Evolutionary conservation across 352 stramenopile species (phyloP).

Genomic region (Aphanomyces invadans): DNA sequence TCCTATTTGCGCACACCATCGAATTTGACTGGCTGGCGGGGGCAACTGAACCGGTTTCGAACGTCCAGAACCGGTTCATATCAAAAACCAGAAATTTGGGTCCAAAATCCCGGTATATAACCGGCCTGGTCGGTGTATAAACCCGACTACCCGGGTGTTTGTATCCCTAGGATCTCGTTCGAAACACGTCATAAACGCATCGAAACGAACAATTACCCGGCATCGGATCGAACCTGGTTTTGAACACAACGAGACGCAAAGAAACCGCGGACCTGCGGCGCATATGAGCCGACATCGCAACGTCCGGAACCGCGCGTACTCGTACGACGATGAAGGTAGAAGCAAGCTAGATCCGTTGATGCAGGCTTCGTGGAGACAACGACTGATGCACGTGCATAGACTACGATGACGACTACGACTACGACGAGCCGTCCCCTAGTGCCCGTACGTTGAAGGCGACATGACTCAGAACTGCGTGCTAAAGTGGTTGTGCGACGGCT

Average conservation of each 20-base stretch:
- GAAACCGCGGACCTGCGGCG: neutral
- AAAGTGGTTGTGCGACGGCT: too few relatives aligned
- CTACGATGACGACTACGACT: constrained; percentile 59
- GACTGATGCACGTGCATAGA: neutral
- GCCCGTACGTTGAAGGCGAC: constrained; percentile 37
- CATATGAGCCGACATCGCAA: constrained; percentile 78
- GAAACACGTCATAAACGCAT: too few relatives aligned
- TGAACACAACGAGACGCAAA: neutral
- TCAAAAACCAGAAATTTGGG: constrained; percentile 11
- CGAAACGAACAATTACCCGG: neutral
- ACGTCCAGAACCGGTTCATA: neutral
- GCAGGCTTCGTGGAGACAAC: neutral
- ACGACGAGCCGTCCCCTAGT: constrained; percentile 51
- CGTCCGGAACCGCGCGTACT: constrained; percentile 82
- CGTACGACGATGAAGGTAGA: constrained; percentile 79
- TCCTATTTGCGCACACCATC: neutral
- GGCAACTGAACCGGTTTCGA: neutral
- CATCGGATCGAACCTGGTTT: neutral
- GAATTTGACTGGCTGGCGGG: neutral
- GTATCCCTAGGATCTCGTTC: too few relatives aligned
- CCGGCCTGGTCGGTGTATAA: neutral
- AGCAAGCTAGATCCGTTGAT: neutral
- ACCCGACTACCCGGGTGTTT: too few relatives aligned
- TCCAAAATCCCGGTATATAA: too few relatives aligned
- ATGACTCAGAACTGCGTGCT: neutral